Evolutionary conservation across 805 yeast species (phyloP).

Genomic region (Aciculoconidium aculeatum): DNA sequence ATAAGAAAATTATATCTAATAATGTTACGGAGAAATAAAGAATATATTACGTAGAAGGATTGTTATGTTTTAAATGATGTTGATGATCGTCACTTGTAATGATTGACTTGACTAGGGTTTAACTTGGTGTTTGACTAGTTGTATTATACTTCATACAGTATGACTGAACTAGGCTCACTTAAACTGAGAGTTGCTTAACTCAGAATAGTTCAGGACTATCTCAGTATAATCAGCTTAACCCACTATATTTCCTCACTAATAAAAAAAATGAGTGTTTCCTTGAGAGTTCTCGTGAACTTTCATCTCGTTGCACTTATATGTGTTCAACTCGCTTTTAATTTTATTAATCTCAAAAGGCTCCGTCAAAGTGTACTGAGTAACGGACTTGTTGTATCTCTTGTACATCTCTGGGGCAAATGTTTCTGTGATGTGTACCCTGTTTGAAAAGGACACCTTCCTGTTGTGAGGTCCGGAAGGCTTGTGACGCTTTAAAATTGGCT

Average conservation of each 20-base stretch:
- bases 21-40: too few species aligned
- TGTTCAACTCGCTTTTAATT: conserved; percentile 61
- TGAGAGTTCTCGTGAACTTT: conserved; percentile 57
- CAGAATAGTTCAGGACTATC: background rate
- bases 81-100: too few species aligned
- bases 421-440: conserved; percentile 43
- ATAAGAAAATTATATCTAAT: too few species aligned
- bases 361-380: conserved; percentile 46
- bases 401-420: conserved; percentile 49
- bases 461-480: too few species aligned
- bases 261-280: conserved; percentile 61
- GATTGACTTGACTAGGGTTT: too few species aligned
- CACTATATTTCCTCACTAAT: conserved; percentile 16
- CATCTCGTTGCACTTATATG: conserved; percentile 62
- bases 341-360: conserved; percentile 46
- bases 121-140: too few species aligned
- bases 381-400: conserved; percentile 47
- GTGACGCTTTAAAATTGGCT: too few species aligned
- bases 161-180: too few species aligned
- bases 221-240: background rate
- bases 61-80: too few species aligned
- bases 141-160: too few species aligned
- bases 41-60: too few species aligned
- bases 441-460: conserved; percentile 43
- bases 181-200: too few species aligned